These are phyloP conservation scores for Immersiella caudata DNA, from an alignment of 495 filamentous ascomycete genomes.

Conservation along the genomic window DNA sequence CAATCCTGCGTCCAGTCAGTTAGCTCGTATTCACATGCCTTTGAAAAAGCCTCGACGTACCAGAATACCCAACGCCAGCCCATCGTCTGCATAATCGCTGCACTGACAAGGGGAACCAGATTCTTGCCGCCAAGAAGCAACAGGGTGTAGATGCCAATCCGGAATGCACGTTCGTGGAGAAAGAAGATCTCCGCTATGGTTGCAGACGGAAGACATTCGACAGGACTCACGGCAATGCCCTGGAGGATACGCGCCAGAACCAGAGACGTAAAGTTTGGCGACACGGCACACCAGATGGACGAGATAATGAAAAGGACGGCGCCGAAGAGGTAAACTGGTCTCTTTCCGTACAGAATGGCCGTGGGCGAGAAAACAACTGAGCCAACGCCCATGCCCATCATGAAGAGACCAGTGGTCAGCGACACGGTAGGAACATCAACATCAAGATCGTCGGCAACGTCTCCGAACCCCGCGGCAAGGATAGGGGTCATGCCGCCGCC, in stretches of 20 bases:
- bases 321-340: constrained; percentile 85
- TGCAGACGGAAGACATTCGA: constrained; percentile 93
- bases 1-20: constrained; percentile 59
- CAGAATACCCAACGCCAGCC: constrained; percentile 95
- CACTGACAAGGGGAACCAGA: constrained; percentile 82
- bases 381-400: constrained; percentile 90
- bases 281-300: constrained; percentile 83
- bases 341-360: constrained; percentile 87
- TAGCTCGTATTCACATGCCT: constrained; percentile 22
- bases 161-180: constrained; percentile 89
- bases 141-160: constrained; percentile 94
- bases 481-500: constrained; percentile 93
- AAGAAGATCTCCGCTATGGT: constrained; percentile 98
- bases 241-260: constrained; percentile 83
- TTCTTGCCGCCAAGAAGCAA: constrained; percentile 92
- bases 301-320: constrained; percentile 74
- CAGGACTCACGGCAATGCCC: constrained; percentile 83
- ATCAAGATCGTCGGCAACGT: constrained; percentile 71
- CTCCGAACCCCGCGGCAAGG: constrained; percentile 84
- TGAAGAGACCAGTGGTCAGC: constrained; percentile 90
- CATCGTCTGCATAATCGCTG: constrained; percentile 75
- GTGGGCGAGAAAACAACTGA: constrained; percentile 85
- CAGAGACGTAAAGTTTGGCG: constrained; percentile 78
- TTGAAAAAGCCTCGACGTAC: constrained; percentile 46
- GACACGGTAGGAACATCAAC: constrained; percentile 76